Base-by-base conservation (phyloP, 306 rosid genomes). In the Prunus dulcis region DNA sequence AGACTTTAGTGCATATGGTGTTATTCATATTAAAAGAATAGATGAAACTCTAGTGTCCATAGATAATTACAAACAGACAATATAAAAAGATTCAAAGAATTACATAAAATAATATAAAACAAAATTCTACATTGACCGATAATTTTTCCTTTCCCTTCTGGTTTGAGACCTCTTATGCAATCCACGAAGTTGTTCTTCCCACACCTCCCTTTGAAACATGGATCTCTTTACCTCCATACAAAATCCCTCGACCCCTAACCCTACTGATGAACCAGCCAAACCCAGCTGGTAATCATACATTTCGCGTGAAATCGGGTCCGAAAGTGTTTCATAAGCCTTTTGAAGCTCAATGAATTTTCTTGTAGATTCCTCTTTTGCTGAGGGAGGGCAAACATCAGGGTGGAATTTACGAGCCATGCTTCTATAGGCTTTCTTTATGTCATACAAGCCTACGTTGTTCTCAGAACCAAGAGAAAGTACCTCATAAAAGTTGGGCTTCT, bases 241-340 rank as follows among this genome's bases (percentile, higher is more conserved):
- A 20, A 12, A 49, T 9, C 7, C 69, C 6, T 72, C 82, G 14
- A 9, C 58, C 4, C 22, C 76, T n/a, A 63, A 46, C 12, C 53
- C 81, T 20, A 19, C 9, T 3, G 60, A 8, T 12, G 76, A 9
- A 17, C 43, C 25, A 3, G 41, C 63, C 67, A 82, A 62, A 73
- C 80, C 57, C 82, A 80, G 20, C 78, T 80, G 78, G 47, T 73
- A 69, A 74, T 84, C 85, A 15, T 80, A 81, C 23, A 77, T 23
- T 69, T 69, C n/a, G 57, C 87, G 79, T 3, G 67, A 77, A 57
- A 73, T 19, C 3, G 87, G 87, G 57, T 84, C 62, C 0, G 82
- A 84, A 20, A 84, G 84, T n/a, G 87, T 84, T 28, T 80, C 82
- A 1, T 77, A 84, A 13, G 87, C 87, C 73, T 68, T 77, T 34